Percentiles rank a stretch among this genome's conserved stretches.
phyloP scores from a whole-genome alignment of 257 asterid genomes.

The Solanum microdontum region DNA sequence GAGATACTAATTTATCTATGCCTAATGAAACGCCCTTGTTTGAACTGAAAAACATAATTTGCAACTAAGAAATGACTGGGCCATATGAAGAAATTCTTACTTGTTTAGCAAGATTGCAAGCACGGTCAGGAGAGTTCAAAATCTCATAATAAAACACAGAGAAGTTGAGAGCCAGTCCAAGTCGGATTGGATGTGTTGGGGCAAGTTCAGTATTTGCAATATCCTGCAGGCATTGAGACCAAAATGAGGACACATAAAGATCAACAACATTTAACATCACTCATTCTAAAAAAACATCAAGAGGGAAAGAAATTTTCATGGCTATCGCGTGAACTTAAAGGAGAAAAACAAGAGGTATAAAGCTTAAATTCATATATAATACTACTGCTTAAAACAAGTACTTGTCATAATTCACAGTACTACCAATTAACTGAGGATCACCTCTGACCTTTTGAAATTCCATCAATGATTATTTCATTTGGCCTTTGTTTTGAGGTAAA shows the following conservation, averaged over 20 bases:
- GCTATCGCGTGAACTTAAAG: neutral
- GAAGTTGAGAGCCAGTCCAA: constrained; percentile 43
- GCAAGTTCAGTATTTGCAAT: constrained; percentile 43
- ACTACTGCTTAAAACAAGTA: neutral
- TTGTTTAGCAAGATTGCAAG: constrained; percentile 51
- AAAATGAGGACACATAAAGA: neutral
- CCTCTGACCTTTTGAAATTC: neutral
- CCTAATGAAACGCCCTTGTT: neutral
- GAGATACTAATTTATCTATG: neutral
- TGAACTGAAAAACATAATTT: neutral
- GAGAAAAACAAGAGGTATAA: neutral
- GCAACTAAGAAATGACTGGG: neutral
- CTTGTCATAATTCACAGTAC: neutral
- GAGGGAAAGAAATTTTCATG: neutral
- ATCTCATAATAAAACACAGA: constrained; percentile 47
- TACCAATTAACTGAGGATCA: neutral
- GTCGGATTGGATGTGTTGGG: constrained; percentile 47
- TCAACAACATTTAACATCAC: neutral
- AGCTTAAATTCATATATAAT: neutral
- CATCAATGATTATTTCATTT: neutral
- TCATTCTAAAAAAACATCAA: neutral
- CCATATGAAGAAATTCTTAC: neutral
- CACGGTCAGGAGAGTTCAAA: constrained; percentile 51
- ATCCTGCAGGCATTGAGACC: constrained; percentile 17
- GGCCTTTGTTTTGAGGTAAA: neutral